Base-by-base conservation (phyloP, 768 basidiomycete species). In the Xerocomellus amylosporus region DNA sequence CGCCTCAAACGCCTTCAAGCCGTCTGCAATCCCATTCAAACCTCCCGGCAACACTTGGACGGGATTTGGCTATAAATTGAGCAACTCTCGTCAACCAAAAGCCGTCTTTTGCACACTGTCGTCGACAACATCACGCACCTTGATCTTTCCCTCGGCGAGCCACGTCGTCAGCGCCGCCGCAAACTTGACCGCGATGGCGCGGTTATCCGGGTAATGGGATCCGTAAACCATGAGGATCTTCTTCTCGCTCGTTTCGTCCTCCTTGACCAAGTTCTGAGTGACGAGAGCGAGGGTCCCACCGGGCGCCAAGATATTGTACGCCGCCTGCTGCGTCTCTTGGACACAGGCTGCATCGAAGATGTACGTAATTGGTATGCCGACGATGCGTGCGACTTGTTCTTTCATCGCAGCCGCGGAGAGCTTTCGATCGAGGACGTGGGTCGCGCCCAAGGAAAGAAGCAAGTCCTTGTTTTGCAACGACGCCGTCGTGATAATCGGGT, bases 21-120 rank as follows among this genome's bases (percentile, higher is more conserved):
- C 74, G 28, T 47, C 62, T 0, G 53, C 53, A 6, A 77, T 64
- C 0, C 66, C 75, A 8, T 58, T 58, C 19, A 78, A 55, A 0
- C 78, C 77, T 22, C 66, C 66, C 0, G 72, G 65, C 14, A 79
- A 55, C 14, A 76, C 66, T 51, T 78, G 71, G 9, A 75, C 59
- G n/a, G 64, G 49, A 41, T 70, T 73, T 1, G 75, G 73, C 76
- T 73, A 37, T 24, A 54, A 33, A 30, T 7, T 0, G 4, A 15
- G 2, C 8, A 2, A 1, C 31, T 8, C 24, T 28, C n/a, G 20
- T 54, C 49, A 54, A 15, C 19, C 24, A 38, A 19, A n/a, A 12
- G 4, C 17, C 33, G 1, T 43, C 37, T 26, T 5, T 2, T 6
- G 10, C 17, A 38, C 28, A 5, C 12, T 13, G 3, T n/a, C 24